These are phyloP conservation scores for Apiospora hydei DNA, from an alignment of 2,329 filamentous ascomycete species.

Conservation along the genomic window DNA sequence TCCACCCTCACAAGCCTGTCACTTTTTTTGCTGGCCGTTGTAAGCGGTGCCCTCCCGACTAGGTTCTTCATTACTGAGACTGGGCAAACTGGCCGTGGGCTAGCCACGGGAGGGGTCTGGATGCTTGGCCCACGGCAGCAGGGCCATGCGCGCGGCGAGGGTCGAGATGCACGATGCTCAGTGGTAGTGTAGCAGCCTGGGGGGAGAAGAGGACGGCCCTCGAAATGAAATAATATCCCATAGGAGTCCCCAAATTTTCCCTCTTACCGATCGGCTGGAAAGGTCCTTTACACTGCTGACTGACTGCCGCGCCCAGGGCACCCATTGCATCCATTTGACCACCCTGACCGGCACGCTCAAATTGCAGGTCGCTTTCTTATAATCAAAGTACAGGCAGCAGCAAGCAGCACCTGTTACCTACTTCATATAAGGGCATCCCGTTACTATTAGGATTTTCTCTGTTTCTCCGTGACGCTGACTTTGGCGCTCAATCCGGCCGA, in stretches of 20 bases:
- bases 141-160: slow-evolving; percentile 15
- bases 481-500: background rate
- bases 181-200: slow-evolving; percentile 14
- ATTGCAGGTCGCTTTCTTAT: background rate
- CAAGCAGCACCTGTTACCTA: no score
- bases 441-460: background rate
- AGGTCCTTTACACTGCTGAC: background rate
- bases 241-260: slow-evolving; percentile 14
- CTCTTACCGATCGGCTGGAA: background rate
- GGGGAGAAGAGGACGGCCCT: slow-evolving; percentile 10
- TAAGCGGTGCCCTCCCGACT: slow-evolving; percentile 4
- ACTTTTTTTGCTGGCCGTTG: background rate
- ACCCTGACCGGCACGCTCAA: slow-evolving; percentile 1
- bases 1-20: slow-evolving; percentile 16
- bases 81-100: slow-evolving; percentile 13
- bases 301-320: background rate
- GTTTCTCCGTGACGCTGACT: background rate
- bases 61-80: slow-evolving; percentile 18
- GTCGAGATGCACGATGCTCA: slow-evolving; percentile 11
- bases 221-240: slow-evolving; percentile 21
- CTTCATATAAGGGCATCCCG: background rate
- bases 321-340: background rate
- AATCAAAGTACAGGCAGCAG: background rate
- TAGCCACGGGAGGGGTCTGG: slow-evolving; percentile 6
- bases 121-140: slow-evolving; percentile 10